A percentile compares a stretch with the other conserved stretches of the same genome.
Conservation (phyloP, 257 asterid species). For the Plectranthus barbatus region DNA sequence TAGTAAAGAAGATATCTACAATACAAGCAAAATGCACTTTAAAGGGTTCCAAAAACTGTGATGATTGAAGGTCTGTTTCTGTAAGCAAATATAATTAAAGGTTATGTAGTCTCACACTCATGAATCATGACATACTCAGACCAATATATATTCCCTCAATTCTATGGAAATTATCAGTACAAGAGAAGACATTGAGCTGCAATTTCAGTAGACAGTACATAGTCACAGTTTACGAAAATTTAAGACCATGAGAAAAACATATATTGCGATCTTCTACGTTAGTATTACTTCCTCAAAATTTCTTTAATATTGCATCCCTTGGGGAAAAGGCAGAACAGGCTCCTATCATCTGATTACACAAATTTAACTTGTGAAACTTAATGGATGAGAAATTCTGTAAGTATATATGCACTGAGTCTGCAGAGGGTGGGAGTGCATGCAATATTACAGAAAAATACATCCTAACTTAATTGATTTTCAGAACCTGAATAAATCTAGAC, state of each 20-base stretch:
- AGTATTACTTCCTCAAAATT: neutral
- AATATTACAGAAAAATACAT: neutral
- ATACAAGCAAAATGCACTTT: neutral
- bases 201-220: neutral
- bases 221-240: neutral
- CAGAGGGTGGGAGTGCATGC: neutral
- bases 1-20: slow-evolving; percentile 1
- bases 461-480: slow-evolving; percentile 1
- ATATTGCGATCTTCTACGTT: neutral
- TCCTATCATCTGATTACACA: slow-evolving; percentile 6
- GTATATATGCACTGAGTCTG: neutral
- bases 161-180: neutral
- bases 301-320: neutral
- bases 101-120: slow-evolving; percentile 7
- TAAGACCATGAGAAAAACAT: neutral
- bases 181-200: neutral
- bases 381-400: neutral
- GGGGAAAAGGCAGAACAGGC: neutral
- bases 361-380: neutral
- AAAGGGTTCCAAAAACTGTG: neutral
- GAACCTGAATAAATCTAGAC: neutral
- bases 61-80: neutral
- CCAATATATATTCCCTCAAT: slow-evolving; percentile 1
- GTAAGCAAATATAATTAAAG: neutral
- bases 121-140: slow-evolving; percentile 7